Conservation (phyloP, 148 eudicot genomes). For the Nepenthes mirabilis region DNA sequence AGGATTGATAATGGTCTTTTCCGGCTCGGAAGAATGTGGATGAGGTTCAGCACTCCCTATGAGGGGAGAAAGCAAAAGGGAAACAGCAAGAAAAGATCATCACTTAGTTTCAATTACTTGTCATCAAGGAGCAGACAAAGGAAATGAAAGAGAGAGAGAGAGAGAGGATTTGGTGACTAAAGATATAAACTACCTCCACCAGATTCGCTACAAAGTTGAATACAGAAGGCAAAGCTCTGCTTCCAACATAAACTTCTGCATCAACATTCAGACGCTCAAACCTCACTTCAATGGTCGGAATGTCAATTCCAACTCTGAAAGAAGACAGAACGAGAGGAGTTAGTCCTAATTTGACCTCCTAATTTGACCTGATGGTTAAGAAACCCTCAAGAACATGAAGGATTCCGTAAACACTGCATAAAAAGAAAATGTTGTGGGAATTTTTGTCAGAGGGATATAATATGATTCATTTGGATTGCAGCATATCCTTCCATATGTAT, state of each 20-base stretch:
- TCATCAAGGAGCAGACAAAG: no score
- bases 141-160: neutral
- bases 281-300: slow-evolving; percentile 86
- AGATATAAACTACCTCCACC: slow-evolving; percentile 39
- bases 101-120: no score
- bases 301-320: slow-evolving; percentile 65
- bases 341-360: no score
- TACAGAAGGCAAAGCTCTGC: slow-evolving; percentile 78
- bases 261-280: slow-evolving; percentile 64
- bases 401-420: no score
- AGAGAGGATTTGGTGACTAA: neutral
- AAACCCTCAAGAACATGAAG: no score
- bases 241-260: slow-evolving; percentile 58
- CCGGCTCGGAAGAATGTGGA: slow-evolving; percentile 59
- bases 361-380: no score
- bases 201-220: slow-evolving; percentile 54
- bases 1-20: slow-evolving; percentile 60
- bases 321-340: neutral
- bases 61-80: neutral
- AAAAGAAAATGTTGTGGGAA: no score
- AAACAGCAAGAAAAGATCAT: no score
- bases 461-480: no score
- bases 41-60: slow-evolving; percentile 47
- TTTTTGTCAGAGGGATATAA: no score
- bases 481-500: no score